Base-by-base conservation (phyloP, 2,329 filamentous ascomycete species). In the Fusarium tricinctum region DNA sequence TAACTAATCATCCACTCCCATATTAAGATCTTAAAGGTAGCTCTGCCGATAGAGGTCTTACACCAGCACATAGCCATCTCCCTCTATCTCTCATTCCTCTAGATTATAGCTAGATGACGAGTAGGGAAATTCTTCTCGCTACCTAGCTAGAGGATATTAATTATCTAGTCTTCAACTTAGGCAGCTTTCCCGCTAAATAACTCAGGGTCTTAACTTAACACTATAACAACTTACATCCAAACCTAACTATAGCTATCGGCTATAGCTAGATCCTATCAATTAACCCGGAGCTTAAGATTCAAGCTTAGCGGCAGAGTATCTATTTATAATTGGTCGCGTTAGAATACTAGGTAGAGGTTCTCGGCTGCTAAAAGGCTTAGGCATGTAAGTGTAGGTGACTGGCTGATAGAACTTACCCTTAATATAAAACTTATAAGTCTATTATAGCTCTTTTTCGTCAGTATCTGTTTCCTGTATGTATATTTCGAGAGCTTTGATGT, bases 201-300 rank as follows among this genome's bases (percentile, higher is more conserved):
- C 17, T 30, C 10, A 17, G 33, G 48, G 30, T 30, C 19, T 23
- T 60, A 44, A 17, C 19, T 28, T 5, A 19, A 40, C 14, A 43
- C 22, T 23, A 40, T 22, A 8, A 65, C 32, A 3, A 67, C 45
- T 45, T 71, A 49, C 32, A 44, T 60, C 66, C 39, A 71, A 32
- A 69, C 58, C 26, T 71, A 46, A 2, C 59, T 48, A 43, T 71
- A 51, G 26, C 39, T 71, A 23, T 71, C 55, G 9, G 45, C 35
- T 8, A 65, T 40, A 15, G 32, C 51, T 30, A 23, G 59, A 40
- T 60, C 58, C 5, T 26, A 45, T 7, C 55, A 47, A 51, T 69
- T 71, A 5, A 65, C 46, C 5, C 50, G 53, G 3, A 68, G 44
- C 28, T 66, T 63, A 19, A 69, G 26, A 54, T 60, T 48, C 1